Evolutionary conservation across 192 early-diverging fungal genomes (phyloP).

Genomic region (Umbelopsis ramanniana): DNA sequence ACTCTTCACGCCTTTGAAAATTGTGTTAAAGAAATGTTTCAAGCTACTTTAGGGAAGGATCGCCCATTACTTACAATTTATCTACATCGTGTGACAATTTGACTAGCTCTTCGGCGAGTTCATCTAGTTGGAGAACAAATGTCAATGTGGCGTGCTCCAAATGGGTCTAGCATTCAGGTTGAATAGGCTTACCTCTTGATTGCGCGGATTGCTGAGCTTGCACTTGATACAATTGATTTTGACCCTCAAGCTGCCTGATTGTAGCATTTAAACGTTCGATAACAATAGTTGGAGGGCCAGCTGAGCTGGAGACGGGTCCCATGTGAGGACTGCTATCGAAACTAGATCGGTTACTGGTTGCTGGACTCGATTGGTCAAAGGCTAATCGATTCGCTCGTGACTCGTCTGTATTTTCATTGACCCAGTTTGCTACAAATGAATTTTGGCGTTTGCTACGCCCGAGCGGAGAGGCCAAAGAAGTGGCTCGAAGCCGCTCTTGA

Average conservation of each 20-base stretch:
- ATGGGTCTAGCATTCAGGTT: not conserved
- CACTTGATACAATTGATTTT: slow-evolving; percentile 63
- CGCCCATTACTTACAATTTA: slow-evolving; percentile 48
- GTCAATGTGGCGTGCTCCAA: not conserved
- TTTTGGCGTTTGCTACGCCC: slow-evolving; percentile 9
- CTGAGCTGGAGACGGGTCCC: slow-evolving; percentile 8
- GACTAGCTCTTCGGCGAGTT: slow-evolving; percentile 76
- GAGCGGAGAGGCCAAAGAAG: not conserved
- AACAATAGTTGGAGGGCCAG: slow-evolving; percentile 39
- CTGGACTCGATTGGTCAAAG: slow-evolving; percentile 10
- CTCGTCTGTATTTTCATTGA: slow-evolving; percentile 6
- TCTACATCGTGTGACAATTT: slow-evolving; percentile 70
- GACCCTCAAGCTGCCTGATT: slow-evolving; percentile 67
- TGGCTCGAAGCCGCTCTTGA: slow-evolving; percentile 9
- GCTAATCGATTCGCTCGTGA: not conserved
- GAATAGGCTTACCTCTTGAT: slow-evolving; percentile 52
- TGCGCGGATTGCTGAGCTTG: slow-evolving; percentile 67
- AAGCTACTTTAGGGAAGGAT: not conserved
- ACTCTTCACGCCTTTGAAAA: slow-evolving; percentile 25
- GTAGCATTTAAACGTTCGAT: slow-evolving; percentile 64
- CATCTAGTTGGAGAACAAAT: slow-evolving; percentile 45
- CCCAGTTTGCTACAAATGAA: slow-evolving; percentile 16
- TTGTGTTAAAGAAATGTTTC: not conserved
- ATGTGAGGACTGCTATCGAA: slow-evolving; percentile 30
- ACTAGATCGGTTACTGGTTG: slow-evolving; percentile 35